A percentile compares a stretch with the other conserved stretches of the same genome.
Conservation (phyloP, 2,329 filamentous ascomycete species). For the Claviceps capensis region DNA sequence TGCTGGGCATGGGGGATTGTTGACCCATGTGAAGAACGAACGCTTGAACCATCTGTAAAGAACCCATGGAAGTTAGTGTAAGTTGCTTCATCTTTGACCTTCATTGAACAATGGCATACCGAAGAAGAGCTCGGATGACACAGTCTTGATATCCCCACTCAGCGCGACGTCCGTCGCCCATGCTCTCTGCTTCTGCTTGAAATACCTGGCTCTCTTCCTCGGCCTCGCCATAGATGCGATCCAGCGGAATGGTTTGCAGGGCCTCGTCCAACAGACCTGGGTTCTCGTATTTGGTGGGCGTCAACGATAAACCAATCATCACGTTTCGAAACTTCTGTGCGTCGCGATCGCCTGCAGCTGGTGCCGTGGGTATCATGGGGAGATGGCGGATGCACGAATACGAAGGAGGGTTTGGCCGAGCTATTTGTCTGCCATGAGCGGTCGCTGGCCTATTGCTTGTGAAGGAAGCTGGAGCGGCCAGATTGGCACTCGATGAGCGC, state of each 20-base stretch:
- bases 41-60: slow-evolving; percentile 67
- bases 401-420: slow-evolving; percentile 28
- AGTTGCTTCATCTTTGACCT: neutral
- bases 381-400: slow-evolving; percentile 37
- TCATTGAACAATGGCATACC: slow-evolving; percentile 35
- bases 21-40: slow-evolving; percentile 91
- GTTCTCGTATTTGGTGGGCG: slow-evolving; percentile 91
- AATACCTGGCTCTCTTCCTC: slow-evolving; percentile 87
- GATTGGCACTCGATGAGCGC: slow-evolving; percentile 34
- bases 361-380: slow-evolving; percentile 54
- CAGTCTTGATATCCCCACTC: slow-evolving; percentile 98
- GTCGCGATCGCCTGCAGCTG: slow-evolving; percentile 47
- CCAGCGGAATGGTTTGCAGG: slow-evolving; percentile 70
- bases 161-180: slow-evolving; percentile 65
- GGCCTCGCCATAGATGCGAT: slow-evolving; percentile 84
- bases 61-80: slow-evolving; percentile 8
- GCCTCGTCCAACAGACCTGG: slow-evolving; percentile 89
- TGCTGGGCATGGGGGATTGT: slow-evolving; percentile 75
- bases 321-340: slow-evolving; percentile 70
- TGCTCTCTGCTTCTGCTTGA: slow-evolving; percentile 74
- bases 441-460: slow-evolving; percentile 31
- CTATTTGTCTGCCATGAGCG: slow-evolving; percentile 21
- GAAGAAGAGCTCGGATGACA: slow-evolving; percentile 74
- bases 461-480: slow-evolving; percentile 26
- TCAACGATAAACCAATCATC: slow-evolving; percentile 72